Base-by-base conservation (phyloP, 352 stramenopile species). In the Pythium folliculosum region DNA sequence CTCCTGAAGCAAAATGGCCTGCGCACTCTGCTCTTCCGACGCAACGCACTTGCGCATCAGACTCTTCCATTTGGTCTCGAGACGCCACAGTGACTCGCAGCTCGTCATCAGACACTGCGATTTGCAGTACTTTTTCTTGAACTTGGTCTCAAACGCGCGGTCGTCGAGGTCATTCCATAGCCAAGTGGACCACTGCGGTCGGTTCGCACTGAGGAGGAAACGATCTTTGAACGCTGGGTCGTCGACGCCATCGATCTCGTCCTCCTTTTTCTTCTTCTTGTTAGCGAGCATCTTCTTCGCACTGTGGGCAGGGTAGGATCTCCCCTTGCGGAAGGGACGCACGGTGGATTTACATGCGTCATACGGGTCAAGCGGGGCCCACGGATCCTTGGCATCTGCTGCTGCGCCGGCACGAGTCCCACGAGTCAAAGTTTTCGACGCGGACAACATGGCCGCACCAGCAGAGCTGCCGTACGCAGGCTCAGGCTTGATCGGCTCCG, bases 351-450 rank as follows among this genome's bases (percentile, higher is more conserved):
- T 73, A 53, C 72, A 92, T 1, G 88, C 83, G 57, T 95, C 88
- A 55, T 93, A 95, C 17, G 88, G 78, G 57, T 95, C 88, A 9
- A 95, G 60, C 12, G 82, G 72, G 1, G 67, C 64, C 88, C 88
- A 95, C 23, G 84, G 84, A 43, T 95, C 83, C 40, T 81, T 80
- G 32, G 81, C 76, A 13, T 75, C 63, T 27, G 30, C 58, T 12
- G 19, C 32, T 1, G 14, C 49, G 40, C 21, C 38, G 38, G 25
- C 37, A 25, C 48, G 60, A 64, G 19, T 30, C 23, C 52, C n/a
- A 59, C 57, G n/a, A 30, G 54, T 51, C 45, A 6, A 25, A 38
- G 63, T 44, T 2, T 37, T 35, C 6, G 58, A 16, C 37, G 35
- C 40, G 5, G 7, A 59, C 44, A 25, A 67, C 57, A n/a, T 32